Conservation (phyloP, 73 alveolate genomes). For the Tetrahymena malaccensis region DNA sequence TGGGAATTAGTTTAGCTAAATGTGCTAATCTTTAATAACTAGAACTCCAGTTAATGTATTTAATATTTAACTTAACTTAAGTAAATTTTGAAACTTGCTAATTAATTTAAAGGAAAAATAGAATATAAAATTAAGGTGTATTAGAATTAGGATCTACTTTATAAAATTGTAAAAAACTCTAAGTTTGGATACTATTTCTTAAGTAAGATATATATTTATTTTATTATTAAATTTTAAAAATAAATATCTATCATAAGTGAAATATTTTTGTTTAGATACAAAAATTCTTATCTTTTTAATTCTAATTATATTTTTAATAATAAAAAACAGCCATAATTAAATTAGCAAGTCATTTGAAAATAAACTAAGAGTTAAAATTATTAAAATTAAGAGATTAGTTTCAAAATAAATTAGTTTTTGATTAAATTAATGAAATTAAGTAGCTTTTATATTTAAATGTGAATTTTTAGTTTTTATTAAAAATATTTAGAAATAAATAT, state of each 20-base stretch:
- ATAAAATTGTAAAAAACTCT: neutral
- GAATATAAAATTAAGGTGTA: neutral
- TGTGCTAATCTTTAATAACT: neutral
- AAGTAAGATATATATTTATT: neutral
- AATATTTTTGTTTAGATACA: too few relatives aligned
- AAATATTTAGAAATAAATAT: too few relatives aligned
- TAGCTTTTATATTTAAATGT: too few relatives aligned
- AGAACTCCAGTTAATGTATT: neutral
- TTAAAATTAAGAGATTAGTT: neutral
- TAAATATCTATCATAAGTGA: too few relatives aligned
- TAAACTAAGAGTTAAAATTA: too few relatives aligned
- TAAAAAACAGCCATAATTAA: neutral
- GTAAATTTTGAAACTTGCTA: too few relatives aligned
- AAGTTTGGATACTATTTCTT: neutral
- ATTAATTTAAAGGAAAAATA: neutral
- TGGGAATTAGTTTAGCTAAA: neutral
- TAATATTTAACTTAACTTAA: too few relatives aligned
- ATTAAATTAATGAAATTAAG: too few relatives aligned
- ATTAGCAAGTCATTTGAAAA: neutral
- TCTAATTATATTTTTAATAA: too few relatives aligned
- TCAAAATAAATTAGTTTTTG: neutral
- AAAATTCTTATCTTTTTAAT: too few relatives aligned
- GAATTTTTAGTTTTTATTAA: too few relatives aligned
- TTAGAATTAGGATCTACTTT: neutral
- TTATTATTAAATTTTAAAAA: too few relatives aligned